phyloP scores from a whole-genome alignment of 805 yeast species.

The Metschnikowia henanensis region DNA sequence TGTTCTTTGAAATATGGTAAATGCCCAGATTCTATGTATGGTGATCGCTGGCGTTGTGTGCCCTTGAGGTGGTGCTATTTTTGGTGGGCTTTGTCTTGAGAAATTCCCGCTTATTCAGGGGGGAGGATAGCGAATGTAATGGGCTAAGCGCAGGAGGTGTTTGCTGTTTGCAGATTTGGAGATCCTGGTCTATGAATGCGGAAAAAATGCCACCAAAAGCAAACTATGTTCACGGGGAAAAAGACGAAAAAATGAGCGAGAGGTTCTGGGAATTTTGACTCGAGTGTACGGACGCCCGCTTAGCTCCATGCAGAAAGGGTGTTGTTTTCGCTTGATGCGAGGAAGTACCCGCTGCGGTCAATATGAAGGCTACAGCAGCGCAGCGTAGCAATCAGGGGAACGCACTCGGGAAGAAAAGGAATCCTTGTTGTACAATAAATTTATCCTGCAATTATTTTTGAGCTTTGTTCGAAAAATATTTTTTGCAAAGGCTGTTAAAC shows the following conservation, averaged over 20 bases:
- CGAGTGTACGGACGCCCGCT: slow-evolving; percentile 7
- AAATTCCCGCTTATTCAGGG: too few relatives aligned
- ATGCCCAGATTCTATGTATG: neutral
- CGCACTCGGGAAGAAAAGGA: neutral
- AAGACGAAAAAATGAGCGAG: neutral
- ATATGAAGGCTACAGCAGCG: slow-evolving; percentile 7
- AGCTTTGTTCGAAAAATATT: too few relatives aligned
- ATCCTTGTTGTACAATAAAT: too few relatives aligned
- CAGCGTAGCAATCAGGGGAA: slow-evolving; percentile 10
- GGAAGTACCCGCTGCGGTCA: slow-evolving; percentile 1
- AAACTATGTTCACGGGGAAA: neutral
- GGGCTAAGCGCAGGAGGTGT: too few relatives aligned
- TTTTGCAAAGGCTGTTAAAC: too few relatives aligned
- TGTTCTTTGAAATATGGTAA: too few relatives aligned
- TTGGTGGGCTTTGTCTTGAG: too few relatives aligned
- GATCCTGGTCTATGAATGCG: too few relatives aligned
- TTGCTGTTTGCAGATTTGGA: too few relatives aligned
- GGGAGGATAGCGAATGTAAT: too few relatives aligned
- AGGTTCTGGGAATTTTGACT: neutral
- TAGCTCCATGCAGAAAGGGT: slow-evolving; percentile 1
- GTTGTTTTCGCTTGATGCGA: slow-evolving; percentile 7
- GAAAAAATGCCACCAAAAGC: too few relatives aligned
- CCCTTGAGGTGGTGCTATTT: slow-evolving; percentile 2
- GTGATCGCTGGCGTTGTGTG: neutral
- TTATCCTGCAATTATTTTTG: too few relatives aligned